A percentile compares a stretch with the other conserved stretches of the same genome.
Conservation (phyloP, 305 asterid species). For the Ilex paraguariensis region DNA sequence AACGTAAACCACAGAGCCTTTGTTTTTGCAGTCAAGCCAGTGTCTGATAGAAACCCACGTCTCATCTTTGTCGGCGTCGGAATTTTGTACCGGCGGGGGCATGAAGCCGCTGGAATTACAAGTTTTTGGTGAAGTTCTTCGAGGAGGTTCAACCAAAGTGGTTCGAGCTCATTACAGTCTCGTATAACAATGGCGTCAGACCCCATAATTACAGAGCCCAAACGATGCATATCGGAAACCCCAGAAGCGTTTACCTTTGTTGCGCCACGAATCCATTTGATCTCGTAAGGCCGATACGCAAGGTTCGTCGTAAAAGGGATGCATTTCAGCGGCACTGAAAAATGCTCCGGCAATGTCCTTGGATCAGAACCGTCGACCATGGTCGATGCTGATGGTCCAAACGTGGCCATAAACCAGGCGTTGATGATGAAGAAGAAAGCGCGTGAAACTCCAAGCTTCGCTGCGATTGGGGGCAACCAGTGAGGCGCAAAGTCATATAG, state of each 20-base stretch:
- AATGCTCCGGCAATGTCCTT: neutral
- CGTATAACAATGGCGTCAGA: neutral
- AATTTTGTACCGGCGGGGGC: conserved; percentile 23
- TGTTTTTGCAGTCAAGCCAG: conserved; percentile 36
- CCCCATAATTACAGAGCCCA: neutral
- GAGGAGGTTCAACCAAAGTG: conserved; percentile 10
- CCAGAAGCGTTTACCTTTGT: neutral
- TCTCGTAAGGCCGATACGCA: too few species aligned
- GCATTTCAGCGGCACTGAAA: neutral
- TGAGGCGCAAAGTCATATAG: conserved; percentile 13
- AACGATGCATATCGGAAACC: neutral
- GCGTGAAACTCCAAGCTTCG: neutral
- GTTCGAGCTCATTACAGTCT: conserved; percentile 14
- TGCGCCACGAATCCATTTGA: too few species aligned
- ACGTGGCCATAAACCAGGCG: neutral
- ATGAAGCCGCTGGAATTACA: conserved; percentile 22
- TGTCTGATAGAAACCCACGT: conserved; percentile 17
- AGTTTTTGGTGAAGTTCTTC: conserved; percentile 2
- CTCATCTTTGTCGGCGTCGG: conserved; percentile 1
- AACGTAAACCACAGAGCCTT: conserved; percentile 35
- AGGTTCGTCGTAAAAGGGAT: neutral
- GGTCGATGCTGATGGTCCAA: neutral
- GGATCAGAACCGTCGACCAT: neutral
- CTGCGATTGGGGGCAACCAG: conserved; percentile 15
- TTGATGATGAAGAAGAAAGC: conserved; percentile 6